Base-by-base conservation (phyloP, 495 filamentous ascomycete genomes). In the Neurospora sp. region DNA sequence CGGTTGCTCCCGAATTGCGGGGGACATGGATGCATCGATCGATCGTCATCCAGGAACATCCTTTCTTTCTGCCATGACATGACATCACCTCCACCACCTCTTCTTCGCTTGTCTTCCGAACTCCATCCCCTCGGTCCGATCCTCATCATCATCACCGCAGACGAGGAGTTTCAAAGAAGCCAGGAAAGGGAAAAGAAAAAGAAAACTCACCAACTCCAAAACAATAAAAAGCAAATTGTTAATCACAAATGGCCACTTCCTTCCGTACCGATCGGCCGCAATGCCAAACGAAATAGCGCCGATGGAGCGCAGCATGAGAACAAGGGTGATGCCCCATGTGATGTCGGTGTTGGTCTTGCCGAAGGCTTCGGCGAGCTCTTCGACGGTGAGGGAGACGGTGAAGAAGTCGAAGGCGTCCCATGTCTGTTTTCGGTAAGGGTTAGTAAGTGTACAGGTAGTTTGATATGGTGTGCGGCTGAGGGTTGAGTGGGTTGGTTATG, bases 401-500 rank as follows among this genome's bases (percentile, higher is more conserved):
- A 97, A 97, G 85, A 97, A 97, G 78, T 97, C 93, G 74, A 96
- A 94, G 16, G 93, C 89, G 79, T 97, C 93, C 91, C 93, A 95
- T 0, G 90, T 89, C 88, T 88, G 79, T 18, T 18, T 7, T 27
- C 27, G 27, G 27, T 27, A 27, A 27, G 38, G 68, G 73, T 69
- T 39, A 69, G 39, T 69, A 40, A 40, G 39, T 40, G 35, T 35
- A 27, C 27, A 27, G 27, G 27, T 27, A 35, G 7, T 8, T 40
- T 37, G 20, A 12, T 38, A 35, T 35, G 39, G 44, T 61, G 35
- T n/a, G 11, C 35, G 40, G 59, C 35, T 6, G n/a, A 8, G 7
- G 7, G 6, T 48, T 6, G 44, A 3, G 44, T 10, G 44, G 42
- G n/a, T n/a, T 5, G 40, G 40, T 4, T 14, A 27, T 27, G 27